Base-by-base conservation (phyloP, 208 protist genomes). In the Leishmania turanica region DNA sequence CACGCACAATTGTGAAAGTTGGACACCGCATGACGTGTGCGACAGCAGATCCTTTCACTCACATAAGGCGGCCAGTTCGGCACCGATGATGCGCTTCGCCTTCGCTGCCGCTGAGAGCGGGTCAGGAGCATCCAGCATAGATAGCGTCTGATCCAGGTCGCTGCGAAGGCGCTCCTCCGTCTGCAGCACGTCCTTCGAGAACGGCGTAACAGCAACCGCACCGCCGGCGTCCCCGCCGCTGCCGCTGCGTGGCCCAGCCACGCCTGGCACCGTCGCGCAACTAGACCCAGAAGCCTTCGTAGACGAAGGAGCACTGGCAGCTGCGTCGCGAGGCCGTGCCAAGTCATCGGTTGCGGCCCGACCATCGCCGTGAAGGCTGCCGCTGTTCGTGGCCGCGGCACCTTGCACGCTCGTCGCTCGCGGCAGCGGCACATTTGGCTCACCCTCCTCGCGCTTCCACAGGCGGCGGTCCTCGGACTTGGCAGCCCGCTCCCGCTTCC, bases 61-160 rank as follows among this genome's bases (percentile, higher is more conserved):
- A 37, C 74, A 81, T 17, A 88, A 42, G 1, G 85, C 81, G 7
- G 72, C 70, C n/a, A 92, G 77, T 37, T 85, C 79, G 40, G 54
- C 74, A 19, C 88, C 85, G 8, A 88, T 78, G 7, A 84, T 66
- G 34, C 88, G 77, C 54, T 85, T 88, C 75, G 82, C 79, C 74
- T 92, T 94, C 19, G 74, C 81, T 49, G 76, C 78, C 19, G 62
- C 68, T 4, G 83, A 81, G 2, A 91, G 64, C 27, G 86, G 85
- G 65, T 92, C 90, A n/a, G 89, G 75, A 1, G 81, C 87, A 65
- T 90, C 84, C 51, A 96, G 78, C 37, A 88, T 79, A n/a, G 86
- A 88, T 19, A 93, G 84, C 24, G 89, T 84, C 47, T 80, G 69
- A 47, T 88, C 86, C 86, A 96, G 78, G 75, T 89, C 81, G 45